Evolutionary conservation across 139 green algal species (phyloP), one percentile per base, ranked within the genome.

Genomic region (Parachlorella kessleri): DNA sequence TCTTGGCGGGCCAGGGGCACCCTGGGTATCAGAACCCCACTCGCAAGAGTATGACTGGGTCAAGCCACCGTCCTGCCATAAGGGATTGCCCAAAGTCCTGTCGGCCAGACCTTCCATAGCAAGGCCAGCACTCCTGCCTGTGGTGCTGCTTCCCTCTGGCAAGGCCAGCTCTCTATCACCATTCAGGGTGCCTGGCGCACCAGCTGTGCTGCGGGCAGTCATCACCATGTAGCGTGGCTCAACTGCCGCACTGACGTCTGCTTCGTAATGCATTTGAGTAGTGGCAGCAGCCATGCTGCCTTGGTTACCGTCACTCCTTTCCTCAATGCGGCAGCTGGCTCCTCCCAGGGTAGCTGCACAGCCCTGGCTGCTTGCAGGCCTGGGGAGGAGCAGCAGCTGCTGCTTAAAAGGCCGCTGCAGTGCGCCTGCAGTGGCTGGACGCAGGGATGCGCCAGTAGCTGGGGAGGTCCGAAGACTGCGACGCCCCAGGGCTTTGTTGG

Each of bases 401-500:
- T 80, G 38, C 30, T 28, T 55, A 23, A 41, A 36, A 48, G 73
- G 30, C 14, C 32, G 32, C 10, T 26, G 26, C 32, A 40, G 26
- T 65, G 66, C 38, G 28, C 37, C n/a, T 48, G 53, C 74, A 72
- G 73, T 76, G 67, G 74, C 53, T 24, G 55, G 53, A 6, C 32
- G 30, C 35, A 32, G n/a, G 30, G 55, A 26, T 33, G 41, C 6
- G 26, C 33, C n/a, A 75, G 41, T 33, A 74, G 72, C 72, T 66
- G 10, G 63, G 7, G 21, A 42, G 35, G 35, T 23, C 6, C 59
- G 33, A 37, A 28, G n/a, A 42, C 30, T 35, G 63, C 28, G 28
- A 69, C 24, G 14, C 28, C 63, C 8, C 63, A 41, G 8, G 28
- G 30, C 33, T 53, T 63, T 54, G 30, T 70, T 67, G 23, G 70